A percentile compares a stretch with the other conserved stretches of the same genome.
phyloP scores from a whole-genome alignment of 1,284 basidiomycete genomes.

The Malassezia vespertilionis region DNA sequence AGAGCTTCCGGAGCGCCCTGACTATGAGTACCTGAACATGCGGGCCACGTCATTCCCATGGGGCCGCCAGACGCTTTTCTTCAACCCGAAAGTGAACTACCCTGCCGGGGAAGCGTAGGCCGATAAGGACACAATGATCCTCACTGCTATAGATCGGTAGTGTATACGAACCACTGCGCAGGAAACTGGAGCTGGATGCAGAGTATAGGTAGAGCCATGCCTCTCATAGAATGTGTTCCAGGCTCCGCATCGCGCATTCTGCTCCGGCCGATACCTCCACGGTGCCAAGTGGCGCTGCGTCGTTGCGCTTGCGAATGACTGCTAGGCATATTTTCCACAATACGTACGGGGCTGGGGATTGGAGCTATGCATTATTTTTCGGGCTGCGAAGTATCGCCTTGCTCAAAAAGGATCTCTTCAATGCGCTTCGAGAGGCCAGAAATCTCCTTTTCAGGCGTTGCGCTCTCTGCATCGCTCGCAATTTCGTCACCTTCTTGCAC shows the following conservation, averaged over 20 bases:
- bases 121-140: background rate
- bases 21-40: conserved; percentile 35
- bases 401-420: conserved; percentile 38
- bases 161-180: no score
- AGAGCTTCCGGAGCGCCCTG: conserved; percentile 30
- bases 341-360: conserved; percentile 6
- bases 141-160: no score
- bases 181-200: no score
- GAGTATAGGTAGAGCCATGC: background rate
- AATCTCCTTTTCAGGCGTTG: conserved; percentile 41
- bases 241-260: no score
- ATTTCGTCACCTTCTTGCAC: conserved; percentile 23
- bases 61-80: conserved; percentile 39
- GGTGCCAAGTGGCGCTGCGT: no score
- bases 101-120: conserved; percentile 16
- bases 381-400: conserved; percentile 8
- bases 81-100: conserved; percentile 39
- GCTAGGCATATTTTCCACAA: no score
- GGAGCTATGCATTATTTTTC: conserved; percentile 2
- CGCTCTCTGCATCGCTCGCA: conserved; percentile 29
- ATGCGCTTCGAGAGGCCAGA: conserved; percentile 34
- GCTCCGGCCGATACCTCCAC: no score
- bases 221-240: no score
- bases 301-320: no score
- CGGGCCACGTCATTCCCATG: conserved; percentile 29